Evolutionary conservation across 495 filamentous ascomycete species (phyloP), one percentile per base, ranked within the genome.

Genomic region (Penicillium coffeae): DNA sequence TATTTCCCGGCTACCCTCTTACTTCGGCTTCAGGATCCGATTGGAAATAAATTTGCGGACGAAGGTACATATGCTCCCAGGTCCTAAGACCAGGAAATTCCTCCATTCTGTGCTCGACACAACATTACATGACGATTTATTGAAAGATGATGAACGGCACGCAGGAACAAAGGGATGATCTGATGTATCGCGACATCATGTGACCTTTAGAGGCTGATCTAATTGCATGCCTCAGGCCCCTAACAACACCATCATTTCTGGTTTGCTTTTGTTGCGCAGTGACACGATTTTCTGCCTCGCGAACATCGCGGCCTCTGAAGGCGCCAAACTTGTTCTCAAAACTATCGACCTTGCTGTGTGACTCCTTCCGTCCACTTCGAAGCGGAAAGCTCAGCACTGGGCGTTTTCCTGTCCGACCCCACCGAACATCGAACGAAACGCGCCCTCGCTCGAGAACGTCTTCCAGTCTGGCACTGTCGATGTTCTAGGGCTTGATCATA

Each of bases 401-500:
- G 45, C 52, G 44, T 52, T 59, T 56, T 47, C 45, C 32, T 5
- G 51, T 47, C 38, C 33, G 38, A 38, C 53, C 59, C 59, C 55
- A 56, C 56, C 50, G 50, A 43, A 56, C 54, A 27, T 33, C 39
- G 34, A 48, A 35, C 27, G 38, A 25, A 46, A 47, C 56, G 53
- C 51, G 48, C 54, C 48, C 32, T 47, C 54, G 44, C 54, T 45
- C 53, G 25, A 42, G 21, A 35, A 49, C 50, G 21, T 16, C 42
- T 38, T 18, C 22, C 49, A 53, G 46, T 18, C 25, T 47, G 39
- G 37, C 18, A n/a, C 38, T 19, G 19, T 48, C 34, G 20, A 62
- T 55, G 47, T 20, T 33, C 0, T 9, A 45, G 34, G 30, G 35
- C 30, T 16, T 38, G 21, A 18, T 35, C 3, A 34, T n/a, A 13